Percentiles rank a stretch among this genome's conserved stretches.
Conservation (phyloP, 257 asterid genomes). For the Echium plantagineum region DNA sequence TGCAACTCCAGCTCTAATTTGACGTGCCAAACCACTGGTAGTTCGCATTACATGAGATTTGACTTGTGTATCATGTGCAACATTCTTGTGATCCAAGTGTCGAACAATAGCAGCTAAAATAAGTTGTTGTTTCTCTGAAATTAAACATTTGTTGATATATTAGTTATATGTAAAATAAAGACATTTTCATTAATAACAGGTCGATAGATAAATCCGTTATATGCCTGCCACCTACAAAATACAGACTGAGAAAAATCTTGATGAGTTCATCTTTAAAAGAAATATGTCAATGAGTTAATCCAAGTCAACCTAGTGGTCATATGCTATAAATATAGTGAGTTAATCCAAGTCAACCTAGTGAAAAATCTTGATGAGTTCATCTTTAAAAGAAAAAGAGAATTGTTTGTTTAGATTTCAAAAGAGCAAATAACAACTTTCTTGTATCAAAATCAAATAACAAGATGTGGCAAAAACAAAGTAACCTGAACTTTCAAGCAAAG, state of each 20-base stretch:
- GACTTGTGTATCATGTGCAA: conserved; percentile 58
- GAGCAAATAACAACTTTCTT: not conserved
- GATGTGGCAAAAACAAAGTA: conserved; percentile 8
- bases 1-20: conserved; percentile 51
- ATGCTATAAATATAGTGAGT: no score
- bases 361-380: no score
- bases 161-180: not conserved
- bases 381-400: no score
- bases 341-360: no score
- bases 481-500: conserved; percentile 77
- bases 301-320: not conserved
- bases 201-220: not conserved
- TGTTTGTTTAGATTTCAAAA: not conserved
- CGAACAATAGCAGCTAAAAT: conserved; percentile 74
- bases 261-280: not conserved
- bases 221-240: not conserved
- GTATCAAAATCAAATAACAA: conserved; percentile 5
- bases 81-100: conserved; percentile 90
- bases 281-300: not conserved
- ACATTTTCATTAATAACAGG: not conserved
- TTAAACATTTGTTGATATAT: no score
- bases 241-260: not conserved
- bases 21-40: conserved; percentile 73
- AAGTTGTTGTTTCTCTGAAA: conserved; percentile 56
- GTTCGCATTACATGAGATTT: conserved; percentile 65